Evolutionary conservation across 768 basidiomycete genomes (phyloP).

Genomic region (Favolaschia claudopus): DNA sequence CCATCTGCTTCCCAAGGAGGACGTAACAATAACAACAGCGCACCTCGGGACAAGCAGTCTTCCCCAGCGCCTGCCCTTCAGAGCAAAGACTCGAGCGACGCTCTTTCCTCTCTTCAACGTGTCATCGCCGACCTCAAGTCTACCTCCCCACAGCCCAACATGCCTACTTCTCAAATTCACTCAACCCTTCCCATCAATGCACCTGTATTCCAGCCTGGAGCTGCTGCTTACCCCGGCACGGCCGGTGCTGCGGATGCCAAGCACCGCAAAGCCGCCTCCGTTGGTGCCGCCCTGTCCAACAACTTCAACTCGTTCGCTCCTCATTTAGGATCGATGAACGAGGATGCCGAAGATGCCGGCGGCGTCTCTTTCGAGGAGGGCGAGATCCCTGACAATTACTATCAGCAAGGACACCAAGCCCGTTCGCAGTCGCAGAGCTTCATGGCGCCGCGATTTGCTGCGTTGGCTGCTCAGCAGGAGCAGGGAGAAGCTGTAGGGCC

Average conservation of each 20-base stretch:
- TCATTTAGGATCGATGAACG: constrained; percentile 83
- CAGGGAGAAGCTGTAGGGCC: constrained; percentile 69
- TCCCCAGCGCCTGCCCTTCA: constrained; percentile 59
- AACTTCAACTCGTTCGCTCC: constrained; percentile 79
- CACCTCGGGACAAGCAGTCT: constrained; percentile 47
- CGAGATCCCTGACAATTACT: constrained; percentile 71
- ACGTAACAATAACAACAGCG: constrained; percentile 46
- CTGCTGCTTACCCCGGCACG: constrained; percentile 56
- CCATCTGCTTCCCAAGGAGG: constrained; percentile 64
- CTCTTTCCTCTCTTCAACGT: constrained; percentile 86
- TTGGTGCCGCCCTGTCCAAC: constrained; percentile 65
- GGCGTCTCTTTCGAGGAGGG: constrained; percentile 72
- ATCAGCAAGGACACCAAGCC: constrained; percentile 66
- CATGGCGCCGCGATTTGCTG: constrained; percentile 88
- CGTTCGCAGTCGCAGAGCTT: constrained; percentile 86
- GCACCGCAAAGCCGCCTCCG: constrained; percentile 84
- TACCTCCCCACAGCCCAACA: constrained; percentile 64
- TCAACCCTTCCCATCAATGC: constrained; percentile 72
- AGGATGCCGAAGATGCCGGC: constrained; percentile 74
- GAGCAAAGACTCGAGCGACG: constrained; percentile 74
- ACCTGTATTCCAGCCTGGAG: constrained; percentile 79
- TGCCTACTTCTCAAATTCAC: constrained; percentile 54
- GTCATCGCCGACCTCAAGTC: constrained; percentile 95
- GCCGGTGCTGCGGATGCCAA: constrained; percentile 55
- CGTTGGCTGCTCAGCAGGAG: constrained; percentile 77